Evolutionary conservation across 176 grass and related monocot genomes (phyloP), one percentile per base, ranked within the genome.

Genomic region (Triticum turgidum): DNA sequence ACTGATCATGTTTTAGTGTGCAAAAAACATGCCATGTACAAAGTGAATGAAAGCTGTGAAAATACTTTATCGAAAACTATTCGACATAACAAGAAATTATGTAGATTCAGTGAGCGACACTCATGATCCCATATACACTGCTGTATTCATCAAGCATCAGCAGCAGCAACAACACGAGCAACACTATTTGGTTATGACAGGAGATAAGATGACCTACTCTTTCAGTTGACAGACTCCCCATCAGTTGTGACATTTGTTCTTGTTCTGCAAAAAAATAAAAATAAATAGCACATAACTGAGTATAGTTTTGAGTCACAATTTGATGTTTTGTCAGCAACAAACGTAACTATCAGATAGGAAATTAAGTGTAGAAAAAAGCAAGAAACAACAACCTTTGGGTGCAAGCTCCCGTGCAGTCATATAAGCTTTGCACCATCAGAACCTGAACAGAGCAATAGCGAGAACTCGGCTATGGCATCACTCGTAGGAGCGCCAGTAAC

Each of bases 361-460:
- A 24, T 39, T 18, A 3, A 64, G 59, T 13, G 11, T 35, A 61
- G 32, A 41, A 9, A 39, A 68, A 69, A 52, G 9, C 32, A 78
- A 14, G 20, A 24, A 82, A 49, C 7, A 77, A 34, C 20, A 80
- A 95, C 96, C 91, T 98, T 76, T 88, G 8, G 91, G 22, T n/a
- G 17, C 69, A 62, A 90, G 74, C 61, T 86, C 88, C 21, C 89
- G 81, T 10, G 38, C 86, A 61, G 51, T 89, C 88, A 59, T 34
- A 34, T 34, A 91, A 85, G 90, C 87, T 38, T 91, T 39, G 38
- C 38, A 39, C 38, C 39, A 41, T 41, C 38, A 39, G 38, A 39
- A 39, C 38, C 38, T 39, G 38, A 39, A 7, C 38, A 95, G 25
- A 25, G 25, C 25, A 25, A 25, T 25, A 25, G 25, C 25, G 25